Conservation (phyloP, 371 early-diverging fungal genomes). For the Actinomucor elegans region DNA sequence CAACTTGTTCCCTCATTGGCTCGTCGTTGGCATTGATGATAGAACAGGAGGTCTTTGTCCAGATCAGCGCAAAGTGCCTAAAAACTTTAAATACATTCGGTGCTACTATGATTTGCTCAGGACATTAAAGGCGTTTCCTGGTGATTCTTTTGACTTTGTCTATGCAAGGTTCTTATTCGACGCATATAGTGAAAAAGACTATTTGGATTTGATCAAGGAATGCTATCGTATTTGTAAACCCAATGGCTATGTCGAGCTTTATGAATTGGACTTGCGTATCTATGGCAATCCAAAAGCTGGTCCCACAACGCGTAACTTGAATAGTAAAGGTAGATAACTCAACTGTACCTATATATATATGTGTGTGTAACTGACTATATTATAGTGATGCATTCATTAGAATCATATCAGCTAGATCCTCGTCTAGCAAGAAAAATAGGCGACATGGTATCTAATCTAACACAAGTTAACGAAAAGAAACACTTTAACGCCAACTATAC, state of each 20-base stretch:
- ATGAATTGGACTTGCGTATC: slow-evolving; percentile 45
- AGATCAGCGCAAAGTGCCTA: slow-evolving; percentile 12
- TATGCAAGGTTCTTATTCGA: slow-evolving; percentile 37
- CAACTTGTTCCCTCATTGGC: slow-evolving; percentile 27
- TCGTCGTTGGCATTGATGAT: slow-evolving; percentile 41
- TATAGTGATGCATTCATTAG: slow-evolving; percentile 13
- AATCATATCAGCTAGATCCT: slow-evolving; percentile 30
- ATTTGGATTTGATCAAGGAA: slow-evolving; percentile 29
- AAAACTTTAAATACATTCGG: slow-evolving; percentile 34
- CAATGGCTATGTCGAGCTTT: slow-evolving; percentile 34
- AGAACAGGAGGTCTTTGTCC: slow-evolving; percentile 12
- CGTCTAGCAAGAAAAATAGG: slow-evolving; percentile 33
- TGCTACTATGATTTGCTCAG: slow-evolving; percentile 19
- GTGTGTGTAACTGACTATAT: background rate
- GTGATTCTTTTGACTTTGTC: slow-evolving; percentile 36
- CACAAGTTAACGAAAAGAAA: background rate
- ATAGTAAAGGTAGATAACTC: slow-evolving; percentile 35
- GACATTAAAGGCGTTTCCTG: slow-evolving; percentile 26
- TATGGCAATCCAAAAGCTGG: slow-evolving; percentile 35
- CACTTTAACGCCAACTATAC: slow-evolving; percentile 25
- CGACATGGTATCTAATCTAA: slow-evolving; percentile 17
- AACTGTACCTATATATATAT: background rate
- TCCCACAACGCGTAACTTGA: slow-evolving; percentile 25
- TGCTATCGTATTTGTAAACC: slow-evolving; percentile 34
- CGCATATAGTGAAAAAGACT: slow-evolving; percentile 19